These are phyloP conservation scores for Backusella sp. DNA, from an alignment of 192 early-diverging fungal genomes.

Conservation along the genomic window DNA sequence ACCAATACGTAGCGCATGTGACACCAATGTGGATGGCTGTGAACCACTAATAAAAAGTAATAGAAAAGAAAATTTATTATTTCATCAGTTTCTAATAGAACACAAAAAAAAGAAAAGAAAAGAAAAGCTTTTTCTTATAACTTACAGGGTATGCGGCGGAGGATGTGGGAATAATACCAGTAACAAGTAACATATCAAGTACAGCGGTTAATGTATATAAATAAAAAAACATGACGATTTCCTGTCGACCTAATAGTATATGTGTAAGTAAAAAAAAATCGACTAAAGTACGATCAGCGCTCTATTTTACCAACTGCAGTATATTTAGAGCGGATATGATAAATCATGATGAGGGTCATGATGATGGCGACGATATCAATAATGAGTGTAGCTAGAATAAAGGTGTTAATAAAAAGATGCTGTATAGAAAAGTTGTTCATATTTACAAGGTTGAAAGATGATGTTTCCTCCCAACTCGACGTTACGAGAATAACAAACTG, in stretches of 20 bases:
- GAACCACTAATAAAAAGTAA: slow-evolving; percentile 62
- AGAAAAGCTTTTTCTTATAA: background rate
- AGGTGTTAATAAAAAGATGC: background rate
- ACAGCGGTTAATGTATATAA: slow-evolving; percentile 84
- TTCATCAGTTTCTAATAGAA: background rate
- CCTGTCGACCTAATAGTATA: slow-evolving; percentile 76
- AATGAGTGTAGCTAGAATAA: slow-evolving; percentile 76
- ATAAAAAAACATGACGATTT: slow-evolving; percentile 99
- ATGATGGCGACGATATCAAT: slow-evolving; percentile 89
- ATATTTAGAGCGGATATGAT: slow-evolving; percentile 96
- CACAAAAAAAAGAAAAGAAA: background rate
- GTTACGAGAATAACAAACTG: slow-evolving; percentile 93
- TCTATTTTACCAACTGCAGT: slow-evolving; percentile 87
- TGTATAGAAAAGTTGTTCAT: background rate
- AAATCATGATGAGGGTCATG: slow-evolving; percentile 99
- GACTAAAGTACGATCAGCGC: background rate
- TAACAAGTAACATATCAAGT: slow-evolving; percentile 88
- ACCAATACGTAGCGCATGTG: slow-evolving; percentile 88
- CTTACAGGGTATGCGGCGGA: slow-evolving; percentile 67
- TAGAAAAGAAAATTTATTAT: background rate
- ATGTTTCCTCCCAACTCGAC: slow-evolving; percentile 82
- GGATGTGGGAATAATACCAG: slow-evolving; percentile 89
- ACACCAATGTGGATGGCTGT: slow-evolving; percentile 79
- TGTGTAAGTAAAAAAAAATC: background rate
- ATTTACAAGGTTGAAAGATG: slow-evolving; percentile 86